Evolutionary conservation across 1,284 basidiomycete species (phyloP).

Genomic region (Heterobasidion occidentale): DNA sequence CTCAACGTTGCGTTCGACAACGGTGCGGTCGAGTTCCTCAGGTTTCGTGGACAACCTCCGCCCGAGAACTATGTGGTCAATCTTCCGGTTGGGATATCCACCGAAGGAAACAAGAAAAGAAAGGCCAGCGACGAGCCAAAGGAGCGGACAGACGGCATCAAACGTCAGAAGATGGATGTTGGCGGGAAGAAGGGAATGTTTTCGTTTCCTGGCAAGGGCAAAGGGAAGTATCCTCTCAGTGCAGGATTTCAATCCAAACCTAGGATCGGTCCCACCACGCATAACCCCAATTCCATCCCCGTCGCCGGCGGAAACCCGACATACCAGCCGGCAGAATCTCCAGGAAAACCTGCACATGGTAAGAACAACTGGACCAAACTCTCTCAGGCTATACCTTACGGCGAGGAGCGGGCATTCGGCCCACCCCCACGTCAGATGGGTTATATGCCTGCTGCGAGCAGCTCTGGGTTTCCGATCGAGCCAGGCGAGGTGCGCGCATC

Average conservation of each 20-base stretch:
- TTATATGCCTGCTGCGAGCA: background rate
- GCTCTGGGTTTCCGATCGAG: background rate
- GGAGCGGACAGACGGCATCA: background rate
- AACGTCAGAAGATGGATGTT: background rate
- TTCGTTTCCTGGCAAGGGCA: background rate
- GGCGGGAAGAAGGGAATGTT: background rate
- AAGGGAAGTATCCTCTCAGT: background rate
- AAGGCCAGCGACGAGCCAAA: background rate
- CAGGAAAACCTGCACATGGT: background rate
- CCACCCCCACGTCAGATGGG: background rate
- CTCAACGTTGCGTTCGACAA: slow-evolving; percentile 39
- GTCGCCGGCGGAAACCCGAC: background rate
- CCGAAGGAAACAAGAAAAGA: background rate
- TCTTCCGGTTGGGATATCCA: slow-evolving; percentile 1
- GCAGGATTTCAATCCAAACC: background rate
- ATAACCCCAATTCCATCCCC: background rate
- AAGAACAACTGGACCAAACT: background rate
- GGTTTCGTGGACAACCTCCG: slow-evolving; percentile 33
- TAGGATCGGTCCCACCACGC: background rate
- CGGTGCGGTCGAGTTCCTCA: slow-evolving; percentile 49
- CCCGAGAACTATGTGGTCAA: slow-evolving; percentile 21
- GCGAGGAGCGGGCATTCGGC: background rate
- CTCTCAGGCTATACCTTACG: background rate
- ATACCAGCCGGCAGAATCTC: background rate
- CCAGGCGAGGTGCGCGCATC: background rate